Conservation (phyloP, 306 rosid genomes). For the Cucumis cinereus region DNA sequence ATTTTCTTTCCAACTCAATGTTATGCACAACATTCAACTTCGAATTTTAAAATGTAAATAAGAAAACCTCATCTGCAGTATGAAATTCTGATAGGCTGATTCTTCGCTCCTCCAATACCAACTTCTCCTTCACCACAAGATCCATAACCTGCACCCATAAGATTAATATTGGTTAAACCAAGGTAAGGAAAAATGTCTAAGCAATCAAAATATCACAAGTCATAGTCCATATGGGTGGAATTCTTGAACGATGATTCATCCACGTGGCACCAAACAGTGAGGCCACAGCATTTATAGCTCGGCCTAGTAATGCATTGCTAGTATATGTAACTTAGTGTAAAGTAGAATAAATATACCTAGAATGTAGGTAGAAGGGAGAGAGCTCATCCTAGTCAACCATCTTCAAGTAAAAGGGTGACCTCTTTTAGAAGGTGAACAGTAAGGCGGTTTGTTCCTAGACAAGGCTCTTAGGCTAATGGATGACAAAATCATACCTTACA, state of each 20-base stretch:
- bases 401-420: background rate
- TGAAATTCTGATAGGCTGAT: slow-evolving; percentile 76
- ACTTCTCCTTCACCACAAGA: slow-evolving; percentile 51
- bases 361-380: background rate
- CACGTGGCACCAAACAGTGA: background rate
- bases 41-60: background rate
- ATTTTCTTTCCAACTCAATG: background rate
- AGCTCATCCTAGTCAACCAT: background rate
- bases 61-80: slow-evolving; percentile 74
- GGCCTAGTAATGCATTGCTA: background rate
- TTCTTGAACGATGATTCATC: background rate
- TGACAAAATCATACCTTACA: background rate
- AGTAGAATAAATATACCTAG: background rate
- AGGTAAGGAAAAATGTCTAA: background rate
- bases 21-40: background rate
- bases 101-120: slow-evolving; percentile 59
- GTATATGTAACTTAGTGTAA: background rate
- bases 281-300: background rate
- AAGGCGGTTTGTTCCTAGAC: background rate
- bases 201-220: background rate
- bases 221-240: background rate
- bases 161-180: background rate
- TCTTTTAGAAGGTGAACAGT: background rate
- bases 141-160: slow-evolving; percentile 50
- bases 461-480: background rate